These are phyloP conservation scores for Phytophthora pistaciae DNA, from an alignment of 352 stramenopile species.

Conservation along the genomic window DNA sequence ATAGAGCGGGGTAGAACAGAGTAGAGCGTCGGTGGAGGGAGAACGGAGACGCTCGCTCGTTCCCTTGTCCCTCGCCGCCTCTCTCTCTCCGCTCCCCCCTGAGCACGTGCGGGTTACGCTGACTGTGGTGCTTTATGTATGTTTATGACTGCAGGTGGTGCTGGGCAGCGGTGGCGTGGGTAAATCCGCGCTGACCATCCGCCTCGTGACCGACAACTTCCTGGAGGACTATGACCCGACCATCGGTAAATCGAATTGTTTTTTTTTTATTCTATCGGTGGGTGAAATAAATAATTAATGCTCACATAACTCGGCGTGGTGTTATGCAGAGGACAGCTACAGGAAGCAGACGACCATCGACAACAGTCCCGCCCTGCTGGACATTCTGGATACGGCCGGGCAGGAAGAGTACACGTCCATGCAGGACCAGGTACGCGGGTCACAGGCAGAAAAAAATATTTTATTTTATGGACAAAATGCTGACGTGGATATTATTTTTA, in stretches of 20 bases:
- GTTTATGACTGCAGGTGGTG: conserved; percentile 66
- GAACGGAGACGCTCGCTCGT: neutral
- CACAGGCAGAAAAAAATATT: neutral
- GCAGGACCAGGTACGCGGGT: conserved; percentile 80
- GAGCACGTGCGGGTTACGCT: conserved; percentile 4
- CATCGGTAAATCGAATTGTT: conserved; percentile 50
- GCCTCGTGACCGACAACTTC: conserved; percentile 94
- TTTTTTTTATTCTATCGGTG: neutral
- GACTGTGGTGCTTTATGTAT: neutral
- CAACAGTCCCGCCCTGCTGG: conserved; percentile 80
- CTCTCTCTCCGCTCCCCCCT: neutral
- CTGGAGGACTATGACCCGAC: conserved; percentile 95
- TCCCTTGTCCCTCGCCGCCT: neutral
- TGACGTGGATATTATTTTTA: neutral
- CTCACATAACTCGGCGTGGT: too few relatives aligned
- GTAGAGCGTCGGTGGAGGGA: neutral
- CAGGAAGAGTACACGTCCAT: conserved; percentile 95
- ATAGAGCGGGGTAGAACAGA: neutral
- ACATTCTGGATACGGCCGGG: conserved; percentile 93
- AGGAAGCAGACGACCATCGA: conserved; percentile 92
- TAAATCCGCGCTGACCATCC: conserved; percentile 93
- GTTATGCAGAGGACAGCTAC: conserved; percentile 90
- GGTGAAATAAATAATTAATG: neutral
- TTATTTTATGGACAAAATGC: neutral
- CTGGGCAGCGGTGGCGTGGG: conserved; percentile 91